Base-by-base conservation (phyloP, 2,329 filamentous ascomycete genomes). In the Clonostachys byssicola region DNA sequence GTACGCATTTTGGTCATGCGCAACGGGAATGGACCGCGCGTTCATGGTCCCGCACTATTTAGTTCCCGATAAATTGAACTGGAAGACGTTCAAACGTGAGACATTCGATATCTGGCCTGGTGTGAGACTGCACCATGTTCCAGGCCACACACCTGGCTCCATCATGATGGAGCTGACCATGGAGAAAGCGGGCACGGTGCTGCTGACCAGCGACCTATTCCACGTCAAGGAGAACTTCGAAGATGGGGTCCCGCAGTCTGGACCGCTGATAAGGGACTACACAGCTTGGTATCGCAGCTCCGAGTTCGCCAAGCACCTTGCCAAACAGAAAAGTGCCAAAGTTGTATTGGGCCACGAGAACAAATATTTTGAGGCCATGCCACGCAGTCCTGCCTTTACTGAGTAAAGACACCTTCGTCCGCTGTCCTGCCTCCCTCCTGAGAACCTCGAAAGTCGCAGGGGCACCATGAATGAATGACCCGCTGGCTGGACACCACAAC, bases 1-100 rank as follows among this genome's bases (percentile, higher is more conserved):
- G 45, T 63, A 69, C 35, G 71, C 71, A 2, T 72, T 66, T 49
- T 74, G 68, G 66, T 65, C 66, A 4, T 62, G 68, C 5, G 71
- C 61, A 5, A 73, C 71, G 0, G 61, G 62, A 1, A 49, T 52
- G 12, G 56, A 58, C 40, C 23, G 40, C 2, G 56, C 49, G 3
- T 49, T 56, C 13, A 56, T 54, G 33, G 30, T 56, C 16, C 48
- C 48, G 34, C 47, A 54, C 35, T 55, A 58, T 40, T 23, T 56
- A 13, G 45, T 51, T 43, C 17, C 40, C 46, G 47, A 45, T 41
- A 13, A 48, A n/a, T 17, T 40, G 10, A 58, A 58, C 43, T 58
- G 56, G 54, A 51, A 56, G 43, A 53, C 56, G 2, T 53, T 58
- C 14, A 48, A 47, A 33, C 51, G 51, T 13, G 44, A 50, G 6